Evolutionary conservation across 371 early-diverging fungal species (phyloP).

Genomic region (Mortierella sp.): DNA sequence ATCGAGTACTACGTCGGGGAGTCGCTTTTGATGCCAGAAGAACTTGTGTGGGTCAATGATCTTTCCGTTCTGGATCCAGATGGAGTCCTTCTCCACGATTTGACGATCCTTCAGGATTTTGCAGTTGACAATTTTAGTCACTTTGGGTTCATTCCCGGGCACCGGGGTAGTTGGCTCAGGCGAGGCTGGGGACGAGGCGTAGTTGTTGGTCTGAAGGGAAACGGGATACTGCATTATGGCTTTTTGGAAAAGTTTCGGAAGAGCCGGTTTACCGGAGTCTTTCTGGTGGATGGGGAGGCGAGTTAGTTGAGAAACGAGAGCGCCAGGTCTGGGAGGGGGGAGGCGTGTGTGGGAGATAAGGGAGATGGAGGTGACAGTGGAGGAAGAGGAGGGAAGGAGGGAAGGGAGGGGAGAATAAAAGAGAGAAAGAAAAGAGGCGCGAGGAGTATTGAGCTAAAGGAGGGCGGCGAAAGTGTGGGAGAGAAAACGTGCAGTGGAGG

Average conservation of each 20-base stretch:
- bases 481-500: not conserved
- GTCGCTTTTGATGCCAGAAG: conserved; percentile 74
- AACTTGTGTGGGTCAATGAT: conserved; percentile 78
- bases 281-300: not conserved
- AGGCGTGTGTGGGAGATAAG: not conserved
- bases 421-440: not conserved
- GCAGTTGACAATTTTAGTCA: conserved; percentile 82
- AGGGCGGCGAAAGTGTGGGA: not conserved
- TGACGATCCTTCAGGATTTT: conserved; percentile 75
- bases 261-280: not conserved
- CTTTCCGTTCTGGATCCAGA: conserved; percentile 83
- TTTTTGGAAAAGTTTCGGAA: not conserved
- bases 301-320: not conserved
- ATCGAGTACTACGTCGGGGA: conserved; percentile 79
- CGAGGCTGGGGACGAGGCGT: conserved; percentile 25
- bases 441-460: not conserved
- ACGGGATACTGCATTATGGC: conserved; percentile 38
- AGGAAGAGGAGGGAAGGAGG: not conserved
- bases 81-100: conserved; percentile 73
- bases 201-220: conserved; percentile 35
- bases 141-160: conserved; percentile 53
- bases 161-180: conserved; percentile 39
- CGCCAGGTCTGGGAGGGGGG: conserved; percentile 2
- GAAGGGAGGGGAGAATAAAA: not conserved
- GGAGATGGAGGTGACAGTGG: not conserved